These are phyloP conservation scores for Passiflora organensis DNA, from an alignment of 345 rosid species.

Conservation along the genomic window DNA sequence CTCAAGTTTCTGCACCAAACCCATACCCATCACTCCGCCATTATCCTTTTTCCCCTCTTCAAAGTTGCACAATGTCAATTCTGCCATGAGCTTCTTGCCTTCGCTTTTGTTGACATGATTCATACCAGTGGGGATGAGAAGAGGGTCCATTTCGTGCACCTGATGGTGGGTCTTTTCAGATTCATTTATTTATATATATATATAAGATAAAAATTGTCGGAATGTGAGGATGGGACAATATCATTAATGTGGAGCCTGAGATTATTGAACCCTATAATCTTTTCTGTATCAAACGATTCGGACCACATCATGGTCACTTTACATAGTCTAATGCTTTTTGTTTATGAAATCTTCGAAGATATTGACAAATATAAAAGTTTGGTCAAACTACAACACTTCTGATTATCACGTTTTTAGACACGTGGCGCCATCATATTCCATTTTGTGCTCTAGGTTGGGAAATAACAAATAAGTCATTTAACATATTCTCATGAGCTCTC, in stretches of 20 bases:
- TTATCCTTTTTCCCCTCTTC: no score
- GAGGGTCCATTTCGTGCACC: conserved; percentile 24
- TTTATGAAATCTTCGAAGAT: conserved; percentile 9
- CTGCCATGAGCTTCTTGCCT: no score
- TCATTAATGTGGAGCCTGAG: conserved; percentile 44
- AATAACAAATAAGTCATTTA: no score
- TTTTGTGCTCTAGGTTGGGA: no score
- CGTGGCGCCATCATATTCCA: conserved; percentile 4
- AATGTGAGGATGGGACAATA: conserved; percentile 43
- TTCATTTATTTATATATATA: no score
- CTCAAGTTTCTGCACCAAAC: no score
- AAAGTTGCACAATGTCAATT: no score
- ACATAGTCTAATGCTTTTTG: neutral
- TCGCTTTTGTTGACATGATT: no score
- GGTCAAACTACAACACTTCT: conserved; percentile 4
- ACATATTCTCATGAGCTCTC: no score
- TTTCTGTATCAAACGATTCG: conserved; percentile 19
- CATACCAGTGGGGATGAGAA: conserved; percentile 19
- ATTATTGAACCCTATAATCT: conserved; percentile 6
- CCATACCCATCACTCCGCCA: no score
- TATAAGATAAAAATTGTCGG: conserved; percentile 26
- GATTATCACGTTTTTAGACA: conserved; percentile 13
- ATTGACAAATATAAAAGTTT: conserved; percentile 16
- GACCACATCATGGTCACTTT: conserved; percentile 29
- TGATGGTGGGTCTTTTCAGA: conserved; percentile 8